Percentiles rank a stretch among this genome's conserved stretches.
Evolutionary conservation across 257 asterid species (phyloP).

Genomic region (Fraxinus excelsior): DNA sequence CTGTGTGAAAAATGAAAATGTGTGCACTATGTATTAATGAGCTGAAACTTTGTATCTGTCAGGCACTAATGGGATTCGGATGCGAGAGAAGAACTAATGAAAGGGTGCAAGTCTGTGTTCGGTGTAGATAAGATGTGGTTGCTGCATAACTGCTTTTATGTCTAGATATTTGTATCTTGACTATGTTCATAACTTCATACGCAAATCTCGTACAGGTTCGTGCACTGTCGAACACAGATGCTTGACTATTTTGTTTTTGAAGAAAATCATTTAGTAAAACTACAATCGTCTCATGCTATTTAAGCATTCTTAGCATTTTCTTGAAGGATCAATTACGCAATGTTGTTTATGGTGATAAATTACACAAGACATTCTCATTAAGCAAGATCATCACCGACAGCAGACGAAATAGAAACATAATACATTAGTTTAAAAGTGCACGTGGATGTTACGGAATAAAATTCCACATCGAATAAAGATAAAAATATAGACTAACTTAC

Average conservation of each 20-base stretch:
- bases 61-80: neutral
- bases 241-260: neutral
- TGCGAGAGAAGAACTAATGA: neutral
- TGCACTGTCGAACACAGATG: neutral
- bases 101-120: neutral
- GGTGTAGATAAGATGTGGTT: constrained; percentile 12
- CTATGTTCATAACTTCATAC: neutral
- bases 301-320: neutral
- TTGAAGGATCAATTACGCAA: neutral
- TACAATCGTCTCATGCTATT: neutral
- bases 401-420: too few relatives aligned
- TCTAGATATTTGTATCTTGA: neutral
- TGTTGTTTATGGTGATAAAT: too few relatives aligned
- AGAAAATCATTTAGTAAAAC: neutral
- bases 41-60: neutral
- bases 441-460: too few relatives aligned
- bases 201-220: neutral
- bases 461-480: too few relatives aligned
- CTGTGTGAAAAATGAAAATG: neutral
- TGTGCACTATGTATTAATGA: neutral
- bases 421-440: too few relatives aligned
- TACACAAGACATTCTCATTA: too few relatives aligned
- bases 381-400: too few relatives aligned
- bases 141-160: constrained; percentile 11
- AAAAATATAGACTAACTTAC: too few relatives aligned